phyloP scores from a whole-genome alignment of 169 alveolate genomes.

The Plasmodium inui region DNA sequence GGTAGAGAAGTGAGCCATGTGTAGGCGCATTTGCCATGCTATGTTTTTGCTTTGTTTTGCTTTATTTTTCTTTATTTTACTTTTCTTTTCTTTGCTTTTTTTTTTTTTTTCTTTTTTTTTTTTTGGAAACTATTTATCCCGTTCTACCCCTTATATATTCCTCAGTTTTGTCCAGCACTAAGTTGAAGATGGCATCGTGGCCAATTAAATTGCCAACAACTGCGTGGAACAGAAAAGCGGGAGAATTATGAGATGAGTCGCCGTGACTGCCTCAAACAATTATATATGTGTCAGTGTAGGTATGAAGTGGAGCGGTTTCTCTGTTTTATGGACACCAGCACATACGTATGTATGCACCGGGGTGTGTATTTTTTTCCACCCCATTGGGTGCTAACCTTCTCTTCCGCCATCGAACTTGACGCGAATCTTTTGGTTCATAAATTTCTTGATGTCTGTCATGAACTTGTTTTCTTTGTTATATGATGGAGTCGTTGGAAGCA shows the following conservation, averaged over 20 bases:
- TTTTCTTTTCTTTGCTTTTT: neutral
- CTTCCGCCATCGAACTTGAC: slow-evolving; percentile 91
- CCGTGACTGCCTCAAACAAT: neutral
- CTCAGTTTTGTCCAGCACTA: slow-evolving; percentile 91
- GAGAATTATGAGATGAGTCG: neutral
- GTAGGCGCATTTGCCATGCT: neutral
- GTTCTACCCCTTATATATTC: slow-evolving; percentile 89
- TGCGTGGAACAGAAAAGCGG: slow-evolving; percentile 39
- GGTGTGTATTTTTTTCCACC: neutral
- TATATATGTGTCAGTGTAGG: neutral
- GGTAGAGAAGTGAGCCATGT: neutral
- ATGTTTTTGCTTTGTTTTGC: neutral
- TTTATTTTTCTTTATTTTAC: neutral
- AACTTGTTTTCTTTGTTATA: slow-evolving; percentile 85
- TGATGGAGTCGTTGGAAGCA: slow-evolving; percentile 44
- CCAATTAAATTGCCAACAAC: slow-evolving; percentile 91
- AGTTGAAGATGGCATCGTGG: slow-evolving; percentile 90
- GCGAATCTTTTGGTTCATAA: slow-evolving; percentile 87
- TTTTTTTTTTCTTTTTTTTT: neutral
- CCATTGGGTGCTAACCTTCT: slow-evolving; percentile 83
- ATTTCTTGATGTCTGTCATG: slow-evolving; percentile 86
- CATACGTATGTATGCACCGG: neutral
- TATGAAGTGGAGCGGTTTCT: neutral
- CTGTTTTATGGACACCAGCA: neutral
- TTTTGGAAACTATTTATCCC: neutral